These are phyloP conservation scores for Spergularia azorica DNA, from an alignment of 179 eudicot genomes.

Conservation along the genomic window DNA sequence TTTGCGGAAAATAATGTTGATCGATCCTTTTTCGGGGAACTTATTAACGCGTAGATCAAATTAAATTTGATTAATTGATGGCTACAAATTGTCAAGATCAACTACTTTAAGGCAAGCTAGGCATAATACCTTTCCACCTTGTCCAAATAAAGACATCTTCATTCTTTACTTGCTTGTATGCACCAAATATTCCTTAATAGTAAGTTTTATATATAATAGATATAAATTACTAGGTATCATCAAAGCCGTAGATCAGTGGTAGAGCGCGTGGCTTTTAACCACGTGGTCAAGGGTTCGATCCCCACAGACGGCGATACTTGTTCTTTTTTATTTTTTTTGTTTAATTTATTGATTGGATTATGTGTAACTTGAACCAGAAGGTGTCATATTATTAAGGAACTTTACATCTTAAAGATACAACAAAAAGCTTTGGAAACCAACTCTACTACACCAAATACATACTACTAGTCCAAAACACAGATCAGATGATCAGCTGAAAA, in stretches of 20 bases:
- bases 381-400: neutral
- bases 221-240: neutral
- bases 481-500: neutral
- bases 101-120: constrained; percentile 1
- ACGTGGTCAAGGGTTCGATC: constrained; percentile 65
- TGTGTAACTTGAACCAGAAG: neutral
- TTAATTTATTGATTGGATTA: neutral
- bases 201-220: too few species aligned
- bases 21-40: neutral
- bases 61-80: neutral
- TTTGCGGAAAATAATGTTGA: neutral
- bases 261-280: constrained; percentile 99
- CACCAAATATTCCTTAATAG: too few species aligned
- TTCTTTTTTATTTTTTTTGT: neutral
- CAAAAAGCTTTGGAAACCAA: neutral
- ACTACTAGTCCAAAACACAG: neutral
- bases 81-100: neutral
- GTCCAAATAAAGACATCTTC: neutral
- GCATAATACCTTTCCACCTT: constrained; percentile 9
- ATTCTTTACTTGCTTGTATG: neutral
- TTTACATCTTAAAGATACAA: neutral
- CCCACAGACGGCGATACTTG: constrained; percentile 41
- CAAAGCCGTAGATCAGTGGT: constrained; percentile 41
- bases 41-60: neutral
- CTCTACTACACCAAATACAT: neutral